Conservation (phyloP, 106 monocot genomes). For the Dactylorhiza incarnata region DNA sequence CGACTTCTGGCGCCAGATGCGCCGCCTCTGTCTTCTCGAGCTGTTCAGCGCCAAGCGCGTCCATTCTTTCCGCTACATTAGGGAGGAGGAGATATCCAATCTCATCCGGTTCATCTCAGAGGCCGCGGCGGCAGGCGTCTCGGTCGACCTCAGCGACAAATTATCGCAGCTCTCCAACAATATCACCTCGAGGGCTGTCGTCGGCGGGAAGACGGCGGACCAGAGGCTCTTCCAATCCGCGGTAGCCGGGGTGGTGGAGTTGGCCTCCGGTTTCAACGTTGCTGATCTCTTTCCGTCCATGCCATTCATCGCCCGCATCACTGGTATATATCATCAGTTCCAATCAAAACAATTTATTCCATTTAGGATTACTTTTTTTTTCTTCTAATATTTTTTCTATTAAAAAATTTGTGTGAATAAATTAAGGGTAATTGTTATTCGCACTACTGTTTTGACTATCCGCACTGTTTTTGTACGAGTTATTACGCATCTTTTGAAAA, state of each 20-base stretch:
- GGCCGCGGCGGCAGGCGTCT: not conserved
- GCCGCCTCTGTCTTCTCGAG: constrained; percentile 31
- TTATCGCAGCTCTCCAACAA: constrained; percentile 11
- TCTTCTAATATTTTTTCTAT: no score
- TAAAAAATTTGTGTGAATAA: no score
- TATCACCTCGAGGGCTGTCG: constrained; percentile 16
- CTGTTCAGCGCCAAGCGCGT: constrained; percentile 29
- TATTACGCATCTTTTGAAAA: no score
- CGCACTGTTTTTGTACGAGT: no score
- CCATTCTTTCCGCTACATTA: constrained; percentile 17
- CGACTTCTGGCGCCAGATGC: constrained; percentile 16
- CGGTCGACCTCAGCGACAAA: constrained; percentile 20
- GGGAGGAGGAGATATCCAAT: constrained; percentile 21
- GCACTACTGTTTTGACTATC: no score
- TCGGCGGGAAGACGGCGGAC: constrained; percentile 12
- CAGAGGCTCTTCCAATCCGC: constrained; percentile 9
- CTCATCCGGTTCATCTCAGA: constrained; percentile 14
- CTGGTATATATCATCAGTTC: not conserved
- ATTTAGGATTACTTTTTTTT: no score
- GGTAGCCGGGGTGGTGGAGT: not conserved
- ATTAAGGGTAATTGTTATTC: no score
- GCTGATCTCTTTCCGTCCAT: constrained; percentile 31
- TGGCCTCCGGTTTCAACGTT: constrained; percentile 3
- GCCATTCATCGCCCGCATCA: constrained; percentile 3
- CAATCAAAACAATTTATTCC: no score